Evolutionary conservation across 495 filamentous ascomycete genomes (phyloP).

Genomic region (Penicillium fimorum): DNA sequence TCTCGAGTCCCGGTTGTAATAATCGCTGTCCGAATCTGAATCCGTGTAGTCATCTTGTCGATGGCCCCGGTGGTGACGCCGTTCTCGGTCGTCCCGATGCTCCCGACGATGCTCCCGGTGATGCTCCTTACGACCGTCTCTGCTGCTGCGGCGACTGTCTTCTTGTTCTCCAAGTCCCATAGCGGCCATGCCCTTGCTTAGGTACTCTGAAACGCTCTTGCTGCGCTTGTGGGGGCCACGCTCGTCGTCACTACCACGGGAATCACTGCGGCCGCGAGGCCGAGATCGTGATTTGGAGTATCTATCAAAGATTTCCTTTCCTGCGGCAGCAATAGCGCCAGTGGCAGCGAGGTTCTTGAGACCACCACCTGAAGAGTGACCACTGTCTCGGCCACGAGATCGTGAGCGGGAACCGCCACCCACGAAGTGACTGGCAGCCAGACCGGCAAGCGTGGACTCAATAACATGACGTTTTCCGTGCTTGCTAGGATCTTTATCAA

Average conservation of each 20-base stretch:
- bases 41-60: constrained; percentile 34
- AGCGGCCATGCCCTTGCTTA: constrained; percentile 53
- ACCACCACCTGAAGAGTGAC: constrained; percentile 40
- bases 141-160: constrained; percentile 28
- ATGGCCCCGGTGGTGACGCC: constrained; percentile 25
- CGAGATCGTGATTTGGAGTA: constrained; percentile 61
- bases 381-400: constrained; percentile 36
- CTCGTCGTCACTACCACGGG: constrained; percentile 36
- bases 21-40: constrained; percentile 56
- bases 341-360: constrained; percentile 69
- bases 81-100: constrained; percentile 25
- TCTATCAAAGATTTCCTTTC: constrained; percentile 73
- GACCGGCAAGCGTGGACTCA: constrained; percentile 81
- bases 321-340: constrained; percentile 73
- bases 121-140: constrained; percentile 38
- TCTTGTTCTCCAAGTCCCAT: constrained; percentile 50
- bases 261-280: constrained; percentile 48
- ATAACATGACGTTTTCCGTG: constrained; percentile 63
- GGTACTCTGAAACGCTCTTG: constrained; percentile 58
- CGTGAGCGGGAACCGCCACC: constrained; percentile 66
- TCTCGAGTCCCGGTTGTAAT: constrained; percentile 44
- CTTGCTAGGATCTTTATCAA: constrained; percentile 70
- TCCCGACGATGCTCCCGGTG: constrained; percentile 9
- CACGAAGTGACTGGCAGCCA: constrained; percentile 75
- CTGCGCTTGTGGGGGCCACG: constrained; percentile 48